These are phyloP conservation scores for Thinopyrum elongatum DNA, from an alignment of 176 grass and related monocot species.

Conservation along the genomic window DNA sequence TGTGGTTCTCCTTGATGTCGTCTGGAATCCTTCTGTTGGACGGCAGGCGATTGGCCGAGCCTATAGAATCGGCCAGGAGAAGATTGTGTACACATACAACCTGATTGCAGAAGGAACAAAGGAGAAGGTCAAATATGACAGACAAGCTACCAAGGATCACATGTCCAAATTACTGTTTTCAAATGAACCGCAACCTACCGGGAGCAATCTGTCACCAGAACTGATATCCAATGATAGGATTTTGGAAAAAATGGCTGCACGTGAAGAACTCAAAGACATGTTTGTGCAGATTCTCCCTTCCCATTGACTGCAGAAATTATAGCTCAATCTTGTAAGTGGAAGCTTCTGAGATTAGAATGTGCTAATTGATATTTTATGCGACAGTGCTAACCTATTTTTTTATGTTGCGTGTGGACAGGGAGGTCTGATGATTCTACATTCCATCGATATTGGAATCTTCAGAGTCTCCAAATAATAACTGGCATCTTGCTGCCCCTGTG, in stretches of 20 bases:
- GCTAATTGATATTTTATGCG: background rate
- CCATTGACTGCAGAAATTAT: slow-evolving; percentile 17
- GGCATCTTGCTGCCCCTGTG: background rate
- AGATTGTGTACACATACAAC: slow-evolving; percentile 76
- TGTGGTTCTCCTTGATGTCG: slow-evolving; percentile 79
- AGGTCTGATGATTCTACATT: background rate
- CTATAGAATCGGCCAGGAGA: slow-evolving; percentile 77
- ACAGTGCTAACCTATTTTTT: background rate
- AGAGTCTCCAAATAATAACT: background rate
- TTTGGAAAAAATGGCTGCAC: slow-evolving; percentile 55
- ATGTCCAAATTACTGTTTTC: slow-evolving; percentile 57
- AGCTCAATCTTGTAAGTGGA: slow-evolving; percentile 10
- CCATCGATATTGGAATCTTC: background rate
- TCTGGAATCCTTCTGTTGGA: slow-evolving; percentile 76
- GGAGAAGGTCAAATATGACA: slow-evolving; percentile 54
- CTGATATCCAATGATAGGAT: slow-evolving; percentile 44
- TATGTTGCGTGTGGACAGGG: background rate
- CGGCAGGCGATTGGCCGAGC: slow-evolving; percentile 78
- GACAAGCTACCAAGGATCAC: slow-evolving; percentile 51
- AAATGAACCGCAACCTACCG: background rate
- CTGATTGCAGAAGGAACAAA: slow-evolving; percentile 51
- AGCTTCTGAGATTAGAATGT: background rate
- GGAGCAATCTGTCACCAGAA: slow-evolving; percentile 11
- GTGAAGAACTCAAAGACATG: slow-evolving; percentile 48
- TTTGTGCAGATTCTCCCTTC: slow-evolving; percentile 44